These are phyloP conservation scores for Candida arabinofermentans DNA, from an alignment of 805 yeast genomes.

Conservation along the genomic window DNA sequence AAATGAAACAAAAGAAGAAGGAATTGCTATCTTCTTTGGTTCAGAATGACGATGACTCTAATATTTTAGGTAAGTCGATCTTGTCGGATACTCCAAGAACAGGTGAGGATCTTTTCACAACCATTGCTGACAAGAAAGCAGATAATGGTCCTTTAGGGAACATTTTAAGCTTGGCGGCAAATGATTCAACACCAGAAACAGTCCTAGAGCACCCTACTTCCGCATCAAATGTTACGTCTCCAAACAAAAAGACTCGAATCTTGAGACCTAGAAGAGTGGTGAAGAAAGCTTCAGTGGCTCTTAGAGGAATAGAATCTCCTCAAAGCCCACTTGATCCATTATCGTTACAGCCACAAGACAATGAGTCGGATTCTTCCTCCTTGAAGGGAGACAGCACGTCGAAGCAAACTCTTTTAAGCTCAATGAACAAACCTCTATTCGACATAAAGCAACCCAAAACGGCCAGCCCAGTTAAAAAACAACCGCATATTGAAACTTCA, in stretches of 20 bases:
- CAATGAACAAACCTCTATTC: constrained; percentile 53
- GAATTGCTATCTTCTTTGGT: constrained; percentile 41
- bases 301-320: not conserved
- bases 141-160: constrained; percentile 21
- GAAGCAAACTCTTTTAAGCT: constrained; percentile 35
- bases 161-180: constrained; percentile 11
- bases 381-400: constrained; percentile 7
- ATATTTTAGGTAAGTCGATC: constrained; percentile 7
- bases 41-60: constrained; percentile 30
- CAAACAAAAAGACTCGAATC: constrained; percentile 38
- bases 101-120: constrained; percentile 15
- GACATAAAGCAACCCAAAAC: constrained; percentile 29
- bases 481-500: not conserved
- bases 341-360: constrained; percentile 5
- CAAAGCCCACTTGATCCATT: constrained; percentile 13
- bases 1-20: constrained; percentile 31
- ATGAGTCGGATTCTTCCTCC: constrained; percentile 4
- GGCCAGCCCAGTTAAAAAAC: not conserved
- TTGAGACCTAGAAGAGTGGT: constrained; percentile 42
- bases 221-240: constrained; percentile 27
- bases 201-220: constrained; percentile 4
- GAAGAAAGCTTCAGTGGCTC: not conserved
- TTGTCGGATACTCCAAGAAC: constrained; percentile 15
- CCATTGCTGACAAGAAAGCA: constrained; percentile 4
- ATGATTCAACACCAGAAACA: constrained; percentile 5